A percentile compares a stretch with the other conserved stretches of the same genome.
phyloP scores from a whole-genome alignment of 106 monocot species.

The Allium sativum region DNA sequence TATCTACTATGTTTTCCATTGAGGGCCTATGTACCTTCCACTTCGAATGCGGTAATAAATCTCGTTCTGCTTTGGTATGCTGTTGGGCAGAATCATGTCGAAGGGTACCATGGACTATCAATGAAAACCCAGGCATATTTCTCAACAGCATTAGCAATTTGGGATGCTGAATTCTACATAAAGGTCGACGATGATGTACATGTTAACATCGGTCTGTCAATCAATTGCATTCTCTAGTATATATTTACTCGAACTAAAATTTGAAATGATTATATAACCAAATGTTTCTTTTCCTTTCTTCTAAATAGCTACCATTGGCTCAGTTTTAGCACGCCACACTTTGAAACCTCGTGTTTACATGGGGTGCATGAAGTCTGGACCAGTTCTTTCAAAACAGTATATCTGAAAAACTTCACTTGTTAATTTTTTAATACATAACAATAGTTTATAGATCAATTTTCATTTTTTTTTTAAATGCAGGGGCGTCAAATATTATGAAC shows the following conservation, averaged over 20 bases:
- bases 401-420: too few species aligned
- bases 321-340: slow-evolving; percentile 46
- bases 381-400: slow-evolving; percentile 72
- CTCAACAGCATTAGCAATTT: slow-evolving; percentile 12
- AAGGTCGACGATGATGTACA: slow-evolving; percentile 28
- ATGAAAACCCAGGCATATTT: slow-evolving; percentile 18
- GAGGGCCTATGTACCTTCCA: too few species aligned
- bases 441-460: too few species aligned
- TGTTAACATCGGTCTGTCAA: slow-evolving; percentile 5
- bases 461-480: too few species aligned
- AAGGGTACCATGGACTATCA: slow-evolving; percentile 18
- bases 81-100: slow-evolving; percentile 6
- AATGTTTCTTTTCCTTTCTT: too few species aligned
- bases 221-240: too few species aligned
- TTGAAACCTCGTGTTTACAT: slow-evolving; percentile 72
- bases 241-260: too few species aligned
- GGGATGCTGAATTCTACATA: slow-evolving; percentile 30
- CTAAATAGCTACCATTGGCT: slow-evolving; percentile 19
- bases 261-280: neutral
- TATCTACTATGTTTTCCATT: too few species aligned
- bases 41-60: too few species aligned
- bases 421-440: too few species aligned
- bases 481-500: too few species aligned
- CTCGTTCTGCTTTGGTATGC: too few species aligned
- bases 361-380: slow-evolving; percentile 95